Evolutionary conservation across 805 yeast genomes (phyloP).

Genomic region (Candida sithepensis): DNA sequence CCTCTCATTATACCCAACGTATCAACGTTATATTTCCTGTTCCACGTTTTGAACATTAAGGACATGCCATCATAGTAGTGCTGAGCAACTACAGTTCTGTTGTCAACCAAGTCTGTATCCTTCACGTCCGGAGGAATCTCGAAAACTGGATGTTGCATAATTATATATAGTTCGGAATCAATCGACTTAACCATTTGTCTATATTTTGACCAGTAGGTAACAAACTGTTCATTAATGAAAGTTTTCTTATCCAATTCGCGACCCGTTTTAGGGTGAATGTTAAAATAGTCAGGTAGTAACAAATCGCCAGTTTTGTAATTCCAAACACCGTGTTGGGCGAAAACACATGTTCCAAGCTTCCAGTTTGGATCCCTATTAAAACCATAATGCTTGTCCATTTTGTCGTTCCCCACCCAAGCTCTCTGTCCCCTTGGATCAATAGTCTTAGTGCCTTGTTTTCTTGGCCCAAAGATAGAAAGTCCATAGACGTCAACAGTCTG

Average conservation of each 20-base stretch:
- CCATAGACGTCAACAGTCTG: slow-evolving; percentile 66
- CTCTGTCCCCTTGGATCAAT: slow-evolving; percentile 64
- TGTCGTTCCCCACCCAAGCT: slow-evolving; percentile 64
- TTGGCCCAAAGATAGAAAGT: slow-evolving; percentile 75
- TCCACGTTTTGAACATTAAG: slow-evolving; percentile 89
- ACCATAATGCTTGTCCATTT: slow-evolving; percentile 61
- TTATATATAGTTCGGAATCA: slow-evolving; percentile 46
- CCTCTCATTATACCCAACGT: slow-evolving; percentile 85
- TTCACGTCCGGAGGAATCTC: slow-evolving; percentile 68
- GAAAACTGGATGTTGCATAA: slow-evolving; percentile 81
- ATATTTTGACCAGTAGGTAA: slow-evolving; percentile 55
- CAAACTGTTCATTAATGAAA: slow-evolving; percentile 63
- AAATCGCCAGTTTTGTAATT: slow-evolving; percentile 38
- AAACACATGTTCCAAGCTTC: slow-evolving; percentile 73
- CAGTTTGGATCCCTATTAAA: slow-evolving; percentile 65
- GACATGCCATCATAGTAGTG: slow-evolving; percentile 97
- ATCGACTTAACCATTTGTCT: slow-evolving; percentile 45
- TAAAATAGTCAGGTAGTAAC: slow-evolving; percentile 51
- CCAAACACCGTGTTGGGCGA: slow-evolving; percentile 84
- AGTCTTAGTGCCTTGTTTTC: slow-evolving; percentile 48
- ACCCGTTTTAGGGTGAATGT: slow-evolving; percentile 35
- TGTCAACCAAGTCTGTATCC: slow-evolving; percentile 52
- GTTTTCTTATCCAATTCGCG: slow-evolving; percentile 42
- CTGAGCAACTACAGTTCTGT: slow-evolving; percentile 70
- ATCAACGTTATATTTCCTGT: slow-evolving; percentile 75